Evolutionary conservation across 768 basidiomycete species (phyloP).

Genomic region (Asterophora parasitica): DNA sequence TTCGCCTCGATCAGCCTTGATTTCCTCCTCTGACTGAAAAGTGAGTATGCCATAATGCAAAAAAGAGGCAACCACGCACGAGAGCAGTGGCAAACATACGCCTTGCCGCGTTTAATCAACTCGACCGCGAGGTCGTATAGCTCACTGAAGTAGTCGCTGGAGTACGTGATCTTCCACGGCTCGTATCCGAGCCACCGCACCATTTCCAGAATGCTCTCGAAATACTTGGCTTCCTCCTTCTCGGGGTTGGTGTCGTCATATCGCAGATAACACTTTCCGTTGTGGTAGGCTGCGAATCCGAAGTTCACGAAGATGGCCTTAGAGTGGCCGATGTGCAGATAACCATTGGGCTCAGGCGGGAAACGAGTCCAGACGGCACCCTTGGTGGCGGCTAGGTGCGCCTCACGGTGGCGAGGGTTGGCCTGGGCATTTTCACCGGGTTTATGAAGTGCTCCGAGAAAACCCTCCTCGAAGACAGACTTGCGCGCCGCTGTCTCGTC

Average conservation of each 20-base stretch:
- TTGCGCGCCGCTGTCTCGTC: conserved; percentile 40
- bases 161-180: conserved; percentile 99
- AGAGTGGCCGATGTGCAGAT: conserved; percentile 92
- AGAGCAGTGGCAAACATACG: conserved; percentile 94
- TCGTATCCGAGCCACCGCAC: conserved; percentile 97
- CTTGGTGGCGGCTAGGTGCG: conserved; percentile 75
- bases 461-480: conserved; percentile 90
- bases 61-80: conserved; percentile 48
- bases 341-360: conserved; percentile 98
- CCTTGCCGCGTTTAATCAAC: conserved; percentile 85
- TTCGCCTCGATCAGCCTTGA: conserved; percentile 83
- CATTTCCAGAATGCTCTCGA: conserved; percentile 94
- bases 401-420: conserved; percentile 67
- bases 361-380: conserved; percentile 93
- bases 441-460: conserved; percentile 87
- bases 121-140: conserved; percentile 85
- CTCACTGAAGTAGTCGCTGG: conserved; percentile 91
- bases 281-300: conserved; percentile 93
- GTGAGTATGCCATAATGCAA: conserved; percentile 3
- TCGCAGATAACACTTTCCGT: conserved; percentile 89
- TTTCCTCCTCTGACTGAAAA: conserved; percentile 72
- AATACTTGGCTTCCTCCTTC: conserved; percentile 93
- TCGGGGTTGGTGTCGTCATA: conserved; percentile 99
- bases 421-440: conserved; percentile 93
- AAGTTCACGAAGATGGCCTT: conserved; percentile 99